Conservation (phyloP, 768 basidiomycete genomes). For the Amylocystis lapponica region DNA sequence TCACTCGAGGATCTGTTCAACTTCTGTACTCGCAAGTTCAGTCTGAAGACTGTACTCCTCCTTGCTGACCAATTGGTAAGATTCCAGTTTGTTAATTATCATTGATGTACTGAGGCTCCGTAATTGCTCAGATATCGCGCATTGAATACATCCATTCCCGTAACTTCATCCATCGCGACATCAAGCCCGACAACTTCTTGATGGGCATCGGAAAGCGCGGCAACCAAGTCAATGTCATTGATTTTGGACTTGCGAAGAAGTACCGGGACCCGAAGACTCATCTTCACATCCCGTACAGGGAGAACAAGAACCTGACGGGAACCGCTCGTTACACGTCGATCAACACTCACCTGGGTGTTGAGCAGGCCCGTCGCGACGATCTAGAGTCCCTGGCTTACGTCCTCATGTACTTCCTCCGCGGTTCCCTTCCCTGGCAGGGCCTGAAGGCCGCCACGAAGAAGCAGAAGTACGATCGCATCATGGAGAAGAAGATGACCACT, state of each 20-base stretch:
- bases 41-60: slow-evolving; percentile 92
- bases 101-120: neutral
- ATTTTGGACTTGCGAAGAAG: slow-evolving; percentile 98
- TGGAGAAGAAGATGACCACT: slow-evolving; percentile 99
- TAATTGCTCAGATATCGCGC: slow-evolving; percentile 72
- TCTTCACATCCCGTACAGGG: slow-evolving; percentile 97
- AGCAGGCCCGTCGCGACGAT: slow-evolving; percentile 97
- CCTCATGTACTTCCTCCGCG: slow-evolving; percentile 99
- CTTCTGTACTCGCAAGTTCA: slow-evolving; percentile 97
- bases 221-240: slow-evolving; percentile 98
- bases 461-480: slow-evolving; percentile 99
- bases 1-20: slow-evolving; percentile 90
- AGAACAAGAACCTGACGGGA: slow-evolving; percentile 99
- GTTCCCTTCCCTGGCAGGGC: slow-evolving; percentile 97
- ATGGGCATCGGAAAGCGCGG: slow-evolving; percentile 99
- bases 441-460: slow-evolving; percentile 99
- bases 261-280: slow-evolving; percentile 99
- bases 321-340: slow-evolving; percentile 99
- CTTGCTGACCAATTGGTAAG: slow-evolving; percentile 91
- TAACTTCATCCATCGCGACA: slow-evolving; percentile 96
- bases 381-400: slow-evolving; percentile 98
- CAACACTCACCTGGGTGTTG: slow-evolving; percentile 97
- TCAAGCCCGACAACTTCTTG: slow-evolving; percentile 99
- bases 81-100: neutral
- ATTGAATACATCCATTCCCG: slow-evolving; percentile 99